These are phyloP conservation scores for Lyophyllum semitale DNA, from an alignment of 768 basidiomycete species.

Conservation along the genomic window DNA sequence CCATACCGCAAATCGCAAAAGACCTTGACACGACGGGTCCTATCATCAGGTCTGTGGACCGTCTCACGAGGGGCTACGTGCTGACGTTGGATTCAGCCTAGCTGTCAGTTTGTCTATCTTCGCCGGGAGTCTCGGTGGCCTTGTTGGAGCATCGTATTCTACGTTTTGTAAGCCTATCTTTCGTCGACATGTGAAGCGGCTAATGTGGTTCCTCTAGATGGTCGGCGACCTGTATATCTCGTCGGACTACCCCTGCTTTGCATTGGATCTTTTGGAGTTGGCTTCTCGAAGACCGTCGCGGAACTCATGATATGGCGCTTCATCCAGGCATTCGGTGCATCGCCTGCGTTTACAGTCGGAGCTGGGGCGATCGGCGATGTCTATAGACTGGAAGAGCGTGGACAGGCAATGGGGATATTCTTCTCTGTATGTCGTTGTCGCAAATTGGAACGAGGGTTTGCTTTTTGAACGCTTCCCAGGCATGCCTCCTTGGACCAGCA, in stretches of 20 bases:
- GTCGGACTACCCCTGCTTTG: constrained; percentile 51
- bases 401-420: constrained; percentile 37
- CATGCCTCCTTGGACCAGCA: constrained; percentile 57
- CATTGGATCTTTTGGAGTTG: constrained; percentile 52
- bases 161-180: constrained; percentile 19
- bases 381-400: constrained; percentile 59
- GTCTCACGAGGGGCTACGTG: not conserved
- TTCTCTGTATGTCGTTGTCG: constrained; percentile 29
- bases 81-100: not conserved
- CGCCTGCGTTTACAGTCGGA: constrained; percentile 52
- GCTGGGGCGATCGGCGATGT: constrained; percentile 62
- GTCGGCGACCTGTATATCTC: constrained; percentile 54
- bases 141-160: not conserved
- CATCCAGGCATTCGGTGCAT: constrained; percentile 58
- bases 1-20: constrained; percentile 15
- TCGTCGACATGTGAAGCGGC: not conserved
- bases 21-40: constrained; percentile 11
- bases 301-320: constrained; percentile 52
- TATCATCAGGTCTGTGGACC: constrained; percentile 13
- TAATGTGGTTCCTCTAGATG: constrained; percentile 36
- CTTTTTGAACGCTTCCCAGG: constrained; percentile 29
- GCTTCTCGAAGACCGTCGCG: constrained; percentile 35
- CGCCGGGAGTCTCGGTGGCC: not conserved
- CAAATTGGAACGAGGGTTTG: not conserved
- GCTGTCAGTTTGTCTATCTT: constrained; percentile 1